Base-by-base conservation (phyloP, 2,329 filamentous ascomycete genomes). In the Tolypocladium amazonense region DNA sequence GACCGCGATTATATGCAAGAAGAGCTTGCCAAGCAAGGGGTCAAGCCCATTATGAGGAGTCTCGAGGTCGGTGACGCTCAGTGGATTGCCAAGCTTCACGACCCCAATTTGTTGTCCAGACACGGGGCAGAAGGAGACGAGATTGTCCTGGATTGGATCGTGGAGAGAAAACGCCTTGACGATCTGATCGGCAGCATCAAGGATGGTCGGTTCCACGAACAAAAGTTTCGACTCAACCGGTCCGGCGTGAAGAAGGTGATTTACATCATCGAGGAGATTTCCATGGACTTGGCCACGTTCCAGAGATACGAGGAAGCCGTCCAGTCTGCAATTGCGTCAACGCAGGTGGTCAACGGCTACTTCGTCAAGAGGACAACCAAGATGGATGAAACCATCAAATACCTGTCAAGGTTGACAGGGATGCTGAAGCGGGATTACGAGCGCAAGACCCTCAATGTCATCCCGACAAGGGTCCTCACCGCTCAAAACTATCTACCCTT, bases 111-210 rank as follows among this genome's bases (percentile, higher is more conserved):
- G 35, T 77, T 90, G 6, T 66, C 78, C 2, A 76, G 76, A 5
- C 75, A 82, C 57, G 87, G 87, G 15, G 76, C 77, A 2, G 83
- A 87, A 67, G 85, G 87, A 20, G 81, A 85, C 61, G 89, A 92
- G 70, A 73, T 93, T 15, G 84, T 91, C 55, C 77, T 94, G 5
- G 89, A 93, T 71, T 90, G 87, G 79, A 89, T 94, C 53, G 82
- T 92, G 1, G 90, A 94, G 73, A 81, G 90, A 62, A 94, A 94
- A 70, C 81, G 90, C 11, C 80, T 92, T 0, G 89, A 93, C 68
- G 90, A 94, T 70, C 75, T 94, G 55, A 81, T 93, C n/a, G 77
- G 81, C 57, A 92, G 88, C 62, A 90, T 94, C 73, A 91, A 89
- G 71, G 90, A 93, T 63, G 88, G 89, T 1, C 85, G 90, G 2